Evolutionary conservation across 2,329 filamentous ascomycete genomes (phyloP), one percentile per base, ranked within the genome.

Genomic region (Aspergillus sp.): DNA sequence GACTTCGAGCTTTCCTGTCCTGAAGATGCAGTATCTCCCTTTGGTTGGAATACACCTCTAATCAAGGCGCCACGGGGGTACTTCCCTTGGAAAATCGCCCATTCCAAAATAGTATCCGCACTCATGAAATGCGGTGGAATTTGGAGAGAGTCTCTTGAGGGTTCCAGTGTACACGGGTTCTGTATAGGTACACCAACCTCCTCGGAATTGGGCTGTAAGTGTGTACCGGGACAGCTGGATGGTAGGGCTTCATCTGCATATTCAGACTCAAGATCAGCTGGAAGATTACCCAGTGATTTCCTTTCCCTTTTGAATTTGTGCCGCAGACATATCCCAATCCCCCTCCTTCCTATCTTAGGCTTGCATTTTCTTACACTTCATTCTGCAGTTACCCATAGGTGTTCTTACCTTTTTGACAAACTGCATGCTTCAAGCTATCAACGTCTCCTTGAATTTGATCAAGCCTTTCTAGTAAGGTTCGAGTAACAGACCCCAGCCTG

Each of bases 31-130:
- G n/a, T n/a, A n/a, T n/a, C n/a, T n/a, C n/a, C n/a, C n/a, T n/a
- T n/a, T n/a, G n/a, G n/a, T 19, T 44, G 45, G 27, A 56, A 54
- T 11, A 54, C 40, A 2, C 45, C 43, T 5, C 50, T 50, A 29
- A 56, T 52, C 10, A 60, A 44, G 32, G 49, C 42, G 35, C 49
- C 53, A 29, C 44, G 38, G 5, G 44, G 48, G 39, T 48, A 60
- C 29, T 37, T 37, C 4, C 44, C 42, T 9, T 47, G 47, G 33
- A 60, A 60, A 29, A 62, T 52, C 1, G 54, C 51, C 59, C 59
- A 62, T 7, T 42, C 51, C 19, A 62, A 45, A n/a, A 61, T 48
- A 2, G 55, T 47, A 37, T 62, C 59, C 5, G 56, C 48, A 6
- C 52, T 56, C 3, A 50, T 59, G 26, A 50, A 43, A 19, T 50